A percentile compares a stretch with the other conserved stretches of the same genome.
Conservation (phyloP, 164 flowering plant genomes). For the Platanus orientalis region DNA sequence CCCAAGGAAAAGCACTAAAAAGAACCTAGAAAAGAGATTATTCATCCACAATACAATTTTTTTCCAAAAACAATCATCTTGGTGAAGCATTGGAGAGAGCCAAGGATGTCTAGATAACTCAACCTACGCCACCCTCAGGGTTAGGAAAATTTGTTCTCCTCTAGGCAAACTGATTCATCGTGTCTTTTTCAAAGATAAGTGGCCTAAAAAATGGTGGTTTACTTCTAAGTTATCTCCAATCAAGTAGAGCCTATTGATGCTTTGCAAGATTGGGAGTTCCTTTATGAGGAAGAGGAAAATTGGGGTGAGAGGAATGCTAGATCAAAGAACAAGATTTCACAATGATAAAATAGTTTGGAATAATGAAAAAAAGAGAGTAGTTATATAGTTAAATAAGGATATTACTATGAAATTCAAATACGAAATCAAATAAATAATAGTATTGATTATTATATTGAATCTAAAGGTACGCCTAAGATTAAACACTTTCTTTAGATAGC, state of each 20-base stretch:
- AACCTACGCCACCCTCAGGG: slow-evolving; percentile 60
- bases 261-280: slow-evolving; percentile 76
- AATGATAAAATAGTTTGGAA: too few relatives aligned
- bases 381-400: too few relatives aligned
- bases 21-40: too few relatives aligned
- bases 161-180: slow-evolving; percentile 43
- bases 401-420: slow-evolving; percentile 88
- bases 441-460: too few relatives aligned
- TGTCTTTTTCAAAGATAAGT: slow-evolving; percentile 29
- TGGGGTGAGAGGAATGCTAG: slow-evolving; percentile 93
- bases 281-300: slow-evolving; percentile 53
- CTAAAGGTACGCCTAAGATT: too few relatives aligned
- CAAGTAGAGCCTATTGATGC: slow-evolving; percentile 64
- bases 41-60: not conserved
- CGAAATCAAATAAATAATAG: too few relatives aligned
- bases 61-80: slow-evolving; percentile 77
- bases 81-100: slow-evolving; percentile 89
- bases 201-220: slow-evolving; percentile 40
- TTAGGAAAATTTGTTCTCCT: slow-evolving; percentile 40
- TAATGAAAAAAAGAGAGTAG: too few relatives aligned
- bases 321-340: slow-evolving; percentile 92
- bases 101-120: slow-evolving; percentile 62
- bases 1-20: too few relatives aligned
- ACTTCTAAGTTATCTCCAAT: slow-evolving; percentile 95
- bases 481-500: too few relatives aligned